Base-by-base conservation (phyloP, 2,329 filamentous ascomycete species). In the Thelonectria rubi region DNA sequence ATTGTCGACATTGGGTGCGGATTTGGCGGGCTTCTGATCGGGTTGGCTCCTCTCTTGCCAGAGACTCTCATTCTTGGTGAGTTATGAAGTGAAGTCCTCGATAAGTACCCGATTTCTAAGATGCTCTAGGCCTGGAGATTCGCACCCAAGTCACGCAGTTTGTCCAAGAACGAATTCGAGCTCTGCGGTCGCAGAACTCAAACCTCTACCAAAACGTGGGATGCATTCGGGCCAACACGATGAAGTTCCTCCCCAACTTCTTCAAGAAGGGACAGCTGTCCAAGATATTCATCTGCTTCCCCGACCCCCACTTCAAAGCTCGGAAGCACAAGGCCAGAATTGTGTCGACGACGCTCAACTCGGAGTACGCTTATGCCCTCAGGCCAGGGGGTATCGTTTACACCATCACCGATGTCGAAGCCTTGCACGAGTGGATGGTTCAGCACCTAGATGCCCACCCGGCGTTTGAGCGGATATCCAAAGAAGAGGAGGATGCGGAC, bases 181-280 rank as follows among this genome's bases (percentile, higher is more conserved):
- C 94, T 5, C 83, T 98, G 17, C 88, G 95, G 4, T 80, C 82
- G 12, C 89, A 94, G 72, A 84, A 86, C 65, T 73, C 79, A 6
- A 77, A 79, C 52, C 77, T 81, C 48, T 98, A 93, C 76, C 90
- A 96, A 74, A 99, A 99, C 76, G 90, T 94, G 55, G 89, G 91
- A 34, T 96, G 93, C 74, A 82, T 99, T 49, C 90, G 95, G 64
- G 92, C 92, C 67, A 99, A 99, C 80, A 92, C 93, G 5, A 99
- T 99, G 95, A 99, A 99, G 77, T 99, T 98, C 78, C 82, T 99
- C n/a, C 94, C 96, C 64, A 98, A 99, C 75, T 97, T 97, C 83
- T 98, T 99, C 82, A 81, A 79, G 56, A 91, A 89, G 72, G 83
- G 80, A 14, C 94, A 97, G 75, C 86, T 99, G 14, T 86, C 85